Conservation (phyloP, 1,139 yeast species). For the Blastobotrys illinoisensis region DNA sequence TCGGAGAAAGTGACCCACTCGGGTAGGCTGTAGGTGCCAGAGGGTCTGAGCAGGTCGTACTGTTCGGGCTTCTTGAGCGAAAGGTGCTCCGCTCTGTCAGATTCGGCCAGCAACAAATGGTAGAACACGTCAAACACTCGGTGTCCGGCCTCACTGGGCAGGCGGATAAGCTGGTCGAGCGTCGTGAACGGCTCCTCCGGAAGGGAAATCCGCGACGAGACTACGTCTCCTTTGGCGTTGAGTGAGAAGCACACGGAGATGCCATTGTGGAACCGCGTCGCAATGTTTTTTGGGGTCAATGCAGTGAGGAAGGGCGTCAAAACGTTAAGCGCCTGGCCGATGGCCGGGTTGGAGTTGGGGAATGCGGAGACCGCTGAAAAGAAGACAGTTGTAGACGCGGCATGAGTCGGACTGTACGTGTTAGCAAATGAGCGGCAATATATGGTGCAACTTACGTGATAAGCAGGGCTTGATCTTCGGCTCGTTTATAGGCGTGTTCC, state of each 20-base stretch:
- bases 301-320: slow-evolving; percentile 38
- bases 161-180: slow-evolving; percentile 31
- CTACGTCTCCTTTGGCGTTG: slow-evolving; percentile 31
- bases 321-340: slow-evolving; percentile 34
- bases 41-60: slow-evolving; percentile 31
- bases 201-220: slow-evolving; percentile 31
- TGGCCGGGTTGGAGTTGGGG: slow-evolving; percentile 34
- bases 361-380: slow-evolving; percentile 29
- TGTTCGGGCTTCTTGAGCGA: slow-evolving; percentile 31
- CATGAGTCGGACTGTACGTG: slow-evolving; percentile 24
- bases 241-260: slow-evolving; percentile 30
- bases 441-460: slow-evolving; percentile 27
- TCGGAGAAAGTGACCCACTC: slow-evolving; percentile 35
- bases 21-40: slow-evolving; percentile 33
- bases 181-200: slow-evolving; percentile 29
- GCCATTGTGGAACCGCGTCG: slow-evolving; percentile 36
- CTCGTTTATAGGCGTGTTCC: slow-evolving; percentile 37
- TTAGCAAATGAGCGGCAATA: not conserved
- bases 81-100: slow-evolving; percentile 29
- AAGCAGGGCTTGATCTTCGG: slow-evolving; percentile 39
- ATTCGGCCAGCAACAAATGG: slow-evolving; percentile 33
- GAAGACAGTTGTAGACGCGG: slow-evolving; percentile 31
- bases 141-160: slow-evolving; percentile 24
- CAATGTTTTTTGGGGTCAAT: slow-evolving; percentile 33
- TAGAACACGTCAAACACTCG: slow-evolving; percentile 38